A percentile compares a stretch with the other conserved stretches of the same genome.
Evolutionary conservation across 495 filamentous ascomycete species (phyloP).

Genomic region (Aspergillus steynii): DNA sequence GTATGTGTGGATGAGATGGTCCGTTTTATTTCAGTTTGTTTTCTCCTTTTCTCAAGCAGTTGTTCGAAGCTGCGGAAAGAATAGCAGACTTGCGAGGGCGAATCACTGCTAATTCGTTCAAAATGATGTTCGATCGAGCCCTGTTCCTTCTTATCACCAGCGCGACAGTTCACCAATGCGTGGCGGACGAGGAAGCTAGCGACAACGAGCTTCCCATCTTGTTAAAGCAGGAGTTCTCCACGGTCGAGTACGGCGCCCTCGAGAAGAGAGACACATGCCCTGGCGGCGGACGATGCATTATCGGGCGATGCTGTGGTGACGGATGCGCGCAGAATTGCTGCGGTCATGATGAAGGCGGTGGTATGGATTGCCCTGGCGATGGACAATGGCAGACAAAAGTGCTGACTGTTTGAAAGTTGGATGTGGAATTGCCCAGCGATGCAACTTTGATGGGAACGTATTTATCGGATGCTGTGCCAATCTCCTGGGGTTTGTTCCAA

Average conservation of each 20-base stretch:
- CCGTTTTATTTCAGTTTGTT: not conserved
- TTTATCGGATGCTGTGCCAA: slow-evolving; percentile 16
- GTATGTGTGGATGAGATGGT: not conserved
- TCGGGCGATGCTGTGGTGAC: slow-evolving; percentile 6
- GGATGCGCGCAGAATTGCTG: slow-evolving; percentile 9
- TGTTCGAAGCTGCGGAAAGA: too few relatives aligned
- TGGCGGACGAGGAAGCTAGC: not conserved
- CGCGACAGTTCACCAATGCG: not conserved
- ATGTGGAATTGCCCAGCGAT: slow-evolving; percentile 3
- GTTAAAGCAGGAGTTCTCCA: not conserved
- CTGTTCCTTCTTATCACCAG: not conserved
- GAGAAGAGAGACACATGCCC: slow-evolving; percentile 3
- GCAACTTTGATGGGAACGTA: slow-evolving; percentile 11
- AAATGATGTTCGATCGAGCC: not conserved
- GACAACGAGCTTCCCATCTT: not conserved
- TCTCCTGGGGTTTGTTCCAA: not conserved
- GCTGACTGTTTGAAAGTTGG: slow-evolving; percentile 4
- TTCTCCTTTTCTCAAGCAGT: not conserved
- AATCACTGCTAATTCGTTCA: not conserved
- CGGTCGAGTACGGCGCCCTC: not conserved
- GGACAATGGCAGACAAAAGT: not conserved
- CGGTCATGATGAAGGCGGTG: slow-evolving; percentile 7
- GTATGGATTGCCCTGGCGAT: not conserved
- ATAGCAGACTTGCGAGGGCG: too few relatives aligned
- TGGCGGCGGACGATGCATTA: not conserved